Percentiles rank a stretch among this genome's conserved stretches.
phyloP scores from a whole-genome alignment of 192 early-diverging fungal species.

The Bifiguratus adelaidae region DNA sequence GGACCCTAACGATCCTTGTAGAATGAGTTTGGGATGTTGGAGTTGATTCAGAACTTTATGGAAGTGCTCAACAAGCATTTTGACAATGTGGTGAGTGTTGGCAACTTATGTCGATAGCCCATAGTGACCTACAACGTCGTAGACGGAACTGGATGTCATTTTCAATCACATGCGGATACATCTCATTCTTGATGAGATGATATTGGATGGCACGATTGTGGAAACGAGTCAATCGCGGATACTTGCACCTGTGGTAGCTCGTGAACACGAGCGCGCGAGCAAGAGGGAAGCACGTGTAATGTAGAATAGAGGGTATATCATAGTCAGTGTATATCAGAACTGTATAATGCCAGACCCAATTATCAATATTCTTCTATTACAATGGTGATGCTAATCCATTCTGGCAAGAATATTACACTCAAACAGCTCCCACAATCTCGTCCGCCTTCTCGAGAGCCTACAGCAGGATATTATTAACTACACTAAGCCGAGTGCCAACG shows the following conservation, averaged over 20 bases:
- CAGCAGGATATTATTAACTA: neutral
- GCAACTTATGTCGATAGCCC: neutral
- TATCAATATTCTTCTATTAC: no score
- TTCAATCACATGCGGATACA: constrained; percentile 26
- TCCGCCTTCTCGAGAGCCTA: constrained; percentile 71
- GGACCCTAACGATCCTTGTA: neutral
- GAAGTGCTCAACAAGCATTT: constrained; percentile 22
- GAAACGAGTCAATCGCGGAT: constrained; percentile 23
- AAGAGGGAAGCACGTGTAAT: no score
- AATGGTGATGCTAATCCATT: no score
- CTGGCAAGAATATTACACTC: no score
- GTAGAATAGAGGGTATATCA: no score
- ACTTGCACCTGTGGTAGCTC: constrained; percentile 7
- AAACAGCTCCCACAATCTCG: constrained; percentile 44
- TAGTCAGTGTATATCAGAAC: no score
- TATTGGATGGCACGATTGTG: constrained; percentile 15
- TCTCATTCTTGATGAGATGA: constrained; percentile 21
- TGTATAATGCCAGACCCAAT: no score
- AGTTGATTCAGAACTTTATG: constrained; percentile 16
- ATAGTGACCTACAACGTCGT: neutral
- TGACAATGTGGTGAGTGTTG: constrained; percentile 23
- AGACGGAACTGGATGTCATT: constrained; percentile 30
- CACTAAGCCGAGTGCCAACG: neutral
- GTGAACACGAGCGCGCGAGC: neutral
- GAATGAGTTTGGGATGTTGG: constrained; percentile 23